Evolutionary conservation across 2,329 filamentous ascomycete species (phyloP).

Genomic region (Orbilia ellipsospora): DNA sequence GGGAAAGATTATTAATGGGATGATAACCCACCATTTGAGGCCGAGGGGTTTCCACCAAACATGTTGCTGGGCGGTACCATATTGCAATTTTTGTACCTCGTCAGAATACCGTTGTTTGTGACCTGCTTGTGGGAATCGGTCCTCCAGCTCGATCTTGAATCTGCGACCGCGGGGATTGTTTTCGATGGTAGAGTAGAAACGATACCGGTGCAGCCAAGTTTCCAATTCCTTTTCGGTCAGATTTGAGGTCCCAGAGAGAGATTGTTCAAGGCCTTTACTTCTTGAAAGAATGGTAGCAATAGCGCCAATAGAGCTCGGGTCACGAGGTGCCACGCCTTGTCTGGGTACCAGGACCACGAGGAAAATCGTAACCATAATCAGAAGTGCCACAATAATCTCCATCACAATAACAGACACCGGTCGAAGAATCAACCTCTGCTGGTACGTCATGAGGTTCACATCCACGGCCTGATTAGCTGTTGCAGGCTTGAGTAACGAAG

Average conservation of each 20-base stretch:
- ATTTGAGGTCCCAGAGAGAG: constrained; percentile 43
- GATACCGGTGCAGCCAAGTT: constrained; percentile 36
- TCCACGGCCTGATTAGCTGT: constrained; percentile 6
- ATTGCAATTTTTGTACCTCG: constrained; percentile 6
- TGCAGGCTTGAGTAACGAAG: neutral
- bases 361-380: constrained; percentile 41
- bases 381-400: constrained; percentile 40
- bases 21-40: constrained; percentile 51
- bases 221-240: constrained; percentile 43
- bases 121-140: constrained; percentile 19
- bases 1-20: constrained; percentile 38
- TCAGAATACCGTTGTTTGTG: constrained; percentile 17
- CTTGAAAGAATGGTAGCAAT: constrained; percentile 50
- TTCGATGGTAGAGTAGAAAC: constrained; percentile 38
- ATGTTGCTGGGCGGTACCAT: neutral
- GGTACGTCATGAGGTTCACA: constrained; percentile 22
- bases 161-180: constrained; percentile 19
- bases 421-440: constrained; percentile 49
- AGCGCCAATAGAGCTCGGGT: constrained; percentile 51
- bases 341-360: constrained; percentile 30
- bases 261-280: constrained; percentile 38
- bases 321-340: constrained; percentile 38
- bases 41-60: constrained; percentile 53
- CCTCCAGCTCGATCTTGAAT: constrained; percentile 44
- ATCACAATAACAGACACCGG: constrained; percentile 52